Conservation (phyloP, 1,284 basidiomycete species). For the Cerrena zonata region DNA sequence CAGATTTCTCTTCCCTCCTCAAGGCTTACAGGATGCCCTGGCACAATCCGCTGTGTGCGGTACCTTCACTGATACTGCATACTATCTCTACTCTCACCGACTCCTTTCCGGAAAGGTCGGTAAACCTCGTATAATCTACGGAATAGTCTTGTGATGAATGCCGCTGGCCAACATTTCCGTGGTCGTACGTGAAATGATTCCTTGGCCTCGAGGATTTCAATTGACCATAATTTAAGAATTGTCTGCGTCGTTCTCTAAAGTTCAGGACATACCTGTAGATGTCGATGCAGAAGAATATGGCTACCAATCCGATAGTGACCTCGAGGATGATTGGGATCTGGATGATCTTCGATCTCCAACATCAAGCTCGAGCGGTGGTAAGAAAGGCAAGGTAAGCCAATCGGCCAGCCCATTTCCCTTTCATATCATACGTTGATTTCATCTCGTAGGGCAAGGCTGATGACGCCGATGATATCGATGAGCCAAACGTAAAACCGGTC, state of each 20-base stretch:
- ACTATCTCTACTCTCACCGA: slow-evolving; percentile 16
- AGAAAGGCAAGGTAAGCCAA: neutral
- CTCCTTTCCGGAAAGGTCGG: slow-evolving; percentile 9
- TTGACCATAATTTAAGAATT: slow-evolving; percentile 4
- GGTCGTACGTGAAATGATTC: slow-evolving; percentile 9
- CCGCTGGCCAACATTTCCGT: slow-evolving; percentile 11
- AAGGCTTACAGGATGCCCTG: slow-evolving; percentile 11
- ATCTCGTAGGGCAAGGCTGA: neutral
- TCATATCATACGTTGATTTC: neutral
- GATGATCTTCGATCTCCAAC: neutral
- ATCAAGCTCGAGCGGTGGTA: neutral
- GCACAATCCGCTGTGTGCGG: slow-evolving; percentile 11
- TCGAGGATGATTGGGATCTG: slow-evolving; percentile 11
- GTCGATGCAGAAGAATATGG: slow-evolving; percentile 9
- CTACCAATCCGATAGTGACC: slow-evolving; percentile 12
- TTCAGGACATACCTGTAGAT: neutral
- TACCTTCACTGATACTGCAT: slow-evolving; percentile 15
- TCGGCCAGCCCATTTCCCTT: neutral
- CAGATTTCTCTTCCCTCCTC: slow-evolving; percentile 1
- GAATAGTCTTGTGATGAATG: slow-evolving; percentile 16
- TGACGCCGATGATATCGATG: neutral
- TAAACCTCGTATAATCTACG: slow-evolving; percentile 12
- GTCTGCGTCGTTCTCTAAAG: slow-evolving; percentile 2
- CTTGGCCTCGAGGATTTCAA: neutral
- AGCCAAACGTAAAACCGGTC: neutral